A percentile compares a stretch with the other conserved stretches of the same genome.
Evolutionary conservation across 768 basidiomycete genomes (phyloP).

Genomic region (Sutorius australiensis): DNA sequence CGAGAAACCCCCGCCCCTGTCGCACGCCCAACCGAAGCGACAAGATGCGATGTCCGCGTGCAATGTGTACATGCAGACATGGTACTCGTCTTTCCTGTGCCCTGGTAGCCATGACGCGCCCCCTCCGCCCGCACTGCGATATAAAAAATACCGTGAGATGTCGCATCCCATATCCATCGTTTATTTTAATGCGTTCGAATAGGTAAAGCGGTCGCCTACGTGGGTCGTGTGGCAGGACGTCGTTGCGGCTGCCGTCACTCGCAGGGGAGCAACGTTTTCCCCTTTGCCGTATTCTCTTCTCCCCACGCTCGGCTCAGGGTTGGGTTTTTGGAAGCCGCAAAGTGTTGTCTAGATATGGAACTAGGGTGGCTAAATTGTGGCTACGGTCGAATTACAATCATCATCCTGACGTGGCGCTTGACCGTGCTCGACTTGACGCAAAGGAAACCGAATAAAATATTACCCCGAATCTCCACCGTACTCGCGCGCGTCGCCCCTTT

Average conservation of each 20-base stretch:
- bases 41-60: not conserved
- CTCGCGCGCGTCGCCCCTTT: not conserved
- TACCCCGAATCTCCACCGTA: not conserved
- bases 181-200: conserved; percentile 1
- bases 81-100: not conserved
- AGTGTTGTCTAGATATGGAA: conserved; percentile 11
- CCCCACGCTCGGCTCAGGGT: conserved; percentile 3
- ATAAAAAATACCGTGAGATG: not conserved
- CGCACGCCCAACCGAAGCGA: not conserved
- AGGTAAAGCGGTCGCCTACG: conserved; percentile 3
- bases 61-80: not conserved
- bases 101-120: not conserved
- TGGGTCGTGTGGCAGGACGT: conserved; percentile 16
- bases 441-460: not conserved
- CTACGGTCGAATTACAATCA: conserved; percentile 5
- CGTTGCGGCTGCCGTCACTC: conserved; percentile 17
- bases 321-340: conserved; percentile 14
- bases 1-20: conserved; percentile 1
- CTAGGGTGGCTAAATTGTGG: not conserved
- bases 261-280: not conserved
- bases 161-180: too few relatives aligned
- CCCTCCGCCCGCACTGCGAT: not conserved
- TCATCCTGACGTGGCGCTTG: not conserved
- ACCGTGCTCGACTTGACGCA: not conserved
- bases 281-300: conserved; percentile 9